Conservation (phyloP, 2,329 filamentous ascomycete genomes). For the Paecilomyces sp. region DNA sequence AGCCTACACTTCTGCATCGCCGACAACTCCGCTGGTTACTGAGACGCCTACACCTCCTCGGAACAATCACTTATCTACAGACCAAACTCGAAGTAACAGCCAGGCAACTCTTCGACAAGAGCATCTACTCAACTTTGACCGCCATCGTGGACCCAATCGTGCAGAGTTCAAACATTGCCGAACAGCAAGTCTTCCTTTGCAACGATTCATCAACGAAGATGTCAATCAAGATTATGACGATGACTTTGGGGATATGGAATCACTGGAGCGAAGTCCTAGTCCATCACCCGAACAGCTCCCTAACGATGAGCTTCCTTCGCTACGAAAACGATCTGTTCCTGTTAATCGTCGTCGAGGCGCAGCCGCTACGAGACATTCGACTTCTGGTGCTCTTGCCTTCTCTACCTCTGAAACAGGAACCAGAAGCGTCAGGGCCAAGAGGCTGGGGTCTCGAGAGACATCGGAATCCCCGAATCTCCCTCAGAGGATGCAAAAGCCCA, state of each 20-base stretch:
- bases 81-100: slow-evolving; percentile 11
- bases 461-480: neutral
- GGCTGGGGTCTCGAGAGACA: neutral
- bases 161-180: slow-evolving; percentile 20
- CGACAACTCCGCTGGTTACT: slow-evolving; percentile 9
- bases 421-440: neutral
- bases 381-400: neutral
- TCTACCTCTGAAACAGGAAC: neutral
- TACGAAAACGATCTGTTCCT: neutral
- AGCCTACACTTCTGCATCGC: slow-evolving; percentile 6
- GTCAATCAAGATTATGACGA: slow-evolving; percentile 19
- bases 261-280: neutral
- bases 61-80: slow-evolving; percentile 10
- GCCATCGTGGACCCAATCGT: slow-evolving; percentile 14
- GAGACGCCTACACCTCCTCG: slow-evolving; percentile 17
- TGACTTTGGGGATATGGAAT: neutral
- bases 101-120: slow-evolving; percentile 24
- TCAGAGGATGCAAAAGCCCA: neutral
- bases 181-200: slow-evolving; percentile 28
- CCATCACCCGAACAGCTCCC: neutral
- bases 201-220: slow-evolving; percentile 34
- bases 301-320: neutral
- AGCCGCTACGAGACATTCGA: neutral
- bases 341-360: neutral
- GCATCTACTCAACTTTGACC: slow-evolving; percentile 20